Base-by-base conservation (phyloP, 768 basidiomycete species). In the Sutorius australiensis region DNA sequence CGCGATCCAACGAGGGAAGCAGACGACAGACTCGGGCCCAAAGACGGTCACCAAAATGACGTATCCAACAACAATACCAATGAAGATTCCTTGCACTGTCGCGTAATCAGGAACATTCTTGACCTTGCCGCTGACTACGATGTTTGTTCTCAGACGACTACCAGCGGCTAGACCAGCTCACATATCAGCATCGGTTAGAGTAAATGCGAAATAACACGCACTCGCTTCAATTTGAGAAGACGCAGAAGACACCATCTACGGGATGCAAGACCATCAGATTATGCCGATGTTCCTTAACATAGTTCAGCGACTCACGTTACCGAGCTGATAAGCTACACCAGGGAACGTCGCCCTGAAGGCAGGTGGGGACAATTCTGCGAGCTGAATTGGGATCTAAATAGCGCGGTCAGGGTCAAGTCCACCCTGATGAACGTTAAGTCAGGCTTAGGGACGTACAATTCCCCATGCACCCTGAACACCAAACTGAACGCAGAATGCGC, bases 381-480 rank as follows among this genome's bases (percentile, higher is more conserved):
- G 76, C 67, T 86, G 87, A 61, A 92, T 87, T 2, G 92, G 91
- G 66, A 82, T 78, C 76, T 75, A 47, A 21, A 24, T 24, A 24
- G 8, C 4, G 27, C n/a, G 17, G n/a, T 38, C 13, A 3, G 11
- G 21, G 27, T 55, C 17, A 45, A 40, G 24, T 34, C 27, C 3
- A 41, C 13, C 37, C 3, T 17, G 19, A 12, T 2, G 14, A 30
- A n/a, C 0, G 30, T 36, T 11, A 13, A 3, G 24, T 45, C 1
- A 24, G 10, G 6, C 11, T 3, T 2, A 19, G 30, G 19, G 12
- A 76, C 86, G 60, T 65, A 90, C 87, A 7, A 91, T 84, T 67
- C 89, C 90, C 89, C 89, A 92, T 31, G 90, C 92, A 4, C 91
- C 92, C 65, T 95, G 92, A 2, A 95, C 89, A 47, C 89, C 89